These are phyloP conservation scores for Suillus tomentosus DNA, from an alignment of 768 basidiomycete species.

Conservation along the genomic window DNA sequence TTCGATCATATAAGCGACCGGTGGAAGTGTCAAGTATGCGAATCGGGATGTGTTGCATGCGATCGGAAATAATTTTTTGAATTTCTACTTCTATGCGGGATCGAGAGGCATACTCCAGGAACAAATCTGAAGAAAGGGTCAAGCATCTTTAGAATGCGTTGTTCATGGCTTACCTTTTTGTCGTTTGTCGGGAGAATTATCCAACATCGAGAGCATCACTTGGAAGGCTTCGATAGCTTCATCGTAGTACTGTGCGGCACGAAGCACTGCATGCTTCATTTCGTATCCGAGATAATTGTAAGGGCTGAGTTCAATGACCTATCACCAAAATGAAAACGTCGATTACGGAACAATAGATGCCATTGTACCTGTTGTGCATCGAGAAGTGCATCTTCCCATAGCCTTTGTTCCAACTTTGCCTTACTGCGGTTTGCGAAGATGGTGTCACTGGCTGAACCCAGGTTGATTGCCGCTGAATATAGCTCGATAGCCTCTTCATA, in stretches of 20 bases:
- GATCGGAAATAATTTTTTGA: not conserved
- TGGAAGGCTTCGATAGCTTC: not conserved
- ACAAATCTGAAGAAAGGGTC: not conserved
- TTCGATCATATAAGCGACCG: not conserved
- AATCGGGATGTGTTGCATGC: not conserved
- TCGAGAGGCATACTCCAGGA: not conserved
- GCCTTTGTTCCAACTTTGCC: not conserved
- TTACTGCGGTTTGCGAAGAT: not conserved
- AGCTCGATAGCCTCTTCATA: slow-evolving; percentile 1
- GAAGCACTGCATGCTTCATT: not conserved
- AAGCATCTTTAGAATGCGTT: not conserved
- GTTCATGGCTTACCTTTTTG: not conserved
- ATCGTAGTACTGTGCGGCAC: not conserved
- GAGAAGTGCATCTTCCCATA: not conserved
- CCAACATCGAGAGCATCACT: not conserved
- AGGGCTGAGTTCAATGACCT: not conserved
- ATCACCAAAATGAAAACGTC: not conserved
- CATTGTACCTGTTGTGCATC: not conserved
- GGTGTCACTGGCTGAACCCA: not conserved
- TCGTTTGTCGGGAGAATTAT: not conserved
- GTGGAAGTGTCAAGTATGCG: not conserved
- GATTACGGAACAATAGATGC: not conserved
- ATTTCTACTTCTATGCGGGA: not conserved
- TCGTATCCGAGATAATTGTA: not conserved
- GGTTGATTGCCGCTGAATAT: not conserved